phyloP scores from a whole-genome alignment of 2,329 filamentous ascomycete species.

The Acephala macrosclerotiorum region DNA sequence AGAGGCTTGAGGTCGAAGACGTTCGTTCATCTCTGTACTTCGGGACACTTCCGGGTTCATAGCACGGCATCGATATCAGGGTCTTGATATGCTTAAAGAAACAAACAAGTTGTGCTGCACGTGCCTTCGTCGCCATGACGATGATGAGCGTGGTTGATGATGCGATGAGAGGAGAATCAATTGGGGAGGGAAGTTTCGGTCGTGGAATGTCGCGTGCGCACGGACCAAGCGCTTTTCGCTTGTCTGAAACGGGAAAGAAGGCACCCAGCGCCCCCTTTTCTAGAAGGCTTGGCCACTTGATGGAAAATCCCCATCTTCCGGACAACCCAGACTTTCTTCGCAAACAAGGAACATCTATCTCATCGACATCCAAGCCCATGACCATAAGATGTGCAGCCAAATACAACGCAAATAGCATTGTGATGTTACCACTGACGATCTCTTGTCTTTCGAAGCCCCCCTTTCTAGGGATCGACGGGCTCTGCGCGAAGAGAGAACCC shows the following conservation, averaged over 20 bases:
- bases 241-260: slow-evolving; percentile 1
- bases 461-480: neutral
- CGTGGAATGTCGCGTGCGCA: neutral
- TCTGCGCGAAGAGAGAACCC: neutral
- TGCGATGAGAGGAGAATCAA: neutral
- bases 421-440: neutral
- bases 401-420: neutral
- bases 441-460: neutral
- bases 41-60: neutral
- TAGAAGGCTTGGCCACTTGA: too few species aligned
- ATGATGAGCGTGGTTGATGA: neutral
- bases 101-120: neutral
- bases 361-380: neutral
- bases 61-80: neutral
- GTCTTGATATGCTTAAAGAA: neutral
- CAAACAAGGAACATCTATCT: neutral
- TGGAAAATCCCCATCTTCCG: neutral
- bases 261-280: neutral
- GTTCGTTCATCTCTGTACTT: neutral
- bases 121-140: neutral
- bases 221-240: neutral
- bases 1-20: neutral
- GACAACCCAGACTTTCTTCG: neutral
- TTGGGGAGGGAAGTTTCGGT: neutral
- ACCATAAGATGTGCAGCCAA: neutral